Evolutionary conservation across 305 asterid genomes (phyloP).

Genomic region (Fraxinus sp.): DNA sequence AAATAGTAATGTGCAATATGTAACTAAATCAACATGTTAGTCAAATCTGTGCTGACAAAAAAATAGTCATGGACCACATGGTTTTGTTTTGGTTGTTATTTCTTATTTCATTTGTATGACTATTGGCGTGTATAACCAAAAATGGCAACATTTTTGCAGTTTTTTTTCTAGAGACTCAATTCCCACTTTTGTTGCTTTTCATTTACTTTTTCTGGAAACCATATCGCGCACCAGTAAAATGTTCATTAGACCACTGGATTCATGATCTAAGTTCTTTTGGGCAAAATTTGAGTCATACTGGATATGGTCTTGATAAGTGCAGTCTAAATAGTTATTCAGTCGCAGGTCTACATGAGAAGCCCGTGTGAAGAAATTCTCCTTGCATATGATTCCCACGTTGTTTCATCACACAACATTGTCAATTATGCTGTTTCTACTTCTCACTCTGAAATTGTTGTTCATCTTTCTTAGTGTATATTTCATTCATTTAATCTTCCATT

Average conservation of each 20-base stretch:
- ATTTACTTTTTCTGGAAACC: neutral
- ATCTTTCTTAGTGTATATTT: neutral
- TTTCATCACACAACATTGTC: neutral
- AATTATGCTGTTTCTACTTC: neutral
- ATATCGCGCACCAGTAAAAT: neutral
- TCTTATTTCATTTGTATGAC: neutral
- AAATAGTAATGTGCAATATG: neutral
- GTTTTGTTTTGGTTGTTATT: neutral
- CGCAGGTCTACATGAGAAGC: neutral
- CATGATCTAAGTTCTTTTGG: neutral
- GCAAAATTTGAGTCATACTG: neutral
- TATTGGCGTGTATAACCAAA: neutral
- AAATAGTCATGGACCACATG: neutral
- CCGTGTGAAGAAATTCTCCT: neutral
- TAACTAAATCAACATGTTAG: neutral
- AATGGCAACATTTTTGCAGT: neutral
- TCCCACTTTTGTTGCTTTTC: neutral
- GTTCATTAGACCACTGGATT: neutral
- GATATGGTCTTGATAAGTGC: neutral
- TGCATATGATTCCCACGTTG: neutral
- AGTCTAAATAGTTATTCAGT: neutral
- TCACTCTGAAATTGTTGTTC: neutral
- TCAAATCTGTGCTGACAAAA: neutral
- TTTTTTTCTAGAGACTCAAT: neutral
- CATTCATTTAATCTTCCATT: neutral